Conservation (phyloP, 345 rosid genomes). For the Draba incana region DNA sequence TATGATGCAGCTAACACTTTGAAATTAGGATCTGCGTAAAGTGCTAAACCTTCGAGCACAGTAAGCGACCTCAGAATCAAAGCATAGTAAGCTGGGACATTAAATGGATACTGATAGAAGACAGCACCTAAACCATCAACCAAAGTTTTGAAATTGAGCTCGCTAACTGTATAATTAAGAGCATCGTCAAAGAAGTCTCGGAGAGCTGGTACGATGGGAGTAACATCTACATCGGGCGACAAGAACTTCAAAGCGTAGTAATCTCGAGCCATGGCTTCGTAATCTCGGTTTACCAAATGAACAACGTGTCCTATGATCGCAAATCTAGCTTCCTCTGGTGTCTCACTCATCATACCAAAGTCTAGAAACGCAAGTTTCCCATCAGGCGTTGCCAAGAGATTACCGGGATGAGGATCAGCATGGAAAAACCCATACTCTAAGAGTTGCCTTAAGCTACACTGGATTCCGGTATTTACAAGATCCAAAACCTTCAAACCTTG, state of each 20-base stretch:
- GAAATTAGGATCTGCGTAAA: slow-evolving; percentile 87
- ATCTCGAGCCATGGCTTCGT: slow-evolving; percentile 98
- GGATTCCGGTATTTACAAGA: slow-evolving; percentile 92
- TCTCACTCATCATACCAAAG: slow-evolving; percentile 99
- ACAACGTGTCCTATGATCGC: slow-evolving; percentile 94
- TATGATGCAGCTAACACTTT: slow-evolving; percentile 95
- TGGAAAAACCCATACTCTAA: slow-evolving; percentile 96
- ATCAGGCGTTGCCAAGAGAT: slow-evolving; percentile 95
- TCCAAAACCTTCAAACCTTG: slow-evolving; percentile 97
- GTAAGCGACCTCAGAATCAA: slow-evolving; percentile 95
- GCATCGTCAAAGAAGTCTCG: slow-evolving; percentile 91
- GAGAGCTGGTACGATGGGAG: slow-evolving; percentile 92
- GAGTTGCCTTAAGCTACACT: slow-evolving; percentile 93
- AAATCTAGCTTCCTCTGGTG: slow-evolving; percentile 96
- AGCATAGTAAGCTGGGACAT: slow-evolving; percentile 93
- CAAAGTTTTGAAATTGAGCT: slow-evolving; percentile 85
- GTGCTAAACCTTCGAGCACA: slow-evolving; percentile 95
- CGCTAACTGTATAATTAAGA: slow-evolving; percentile 87
- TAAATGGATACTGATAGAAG: slow-evolving; percentile 86
- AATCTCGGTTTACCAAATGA: slow-evolving; percentile 95
- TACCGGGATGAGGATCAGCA: slow-evolving; percentile 99
- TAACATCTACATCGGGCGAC: slow-evolving; percentile 85
- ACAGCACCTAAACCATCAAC: slow-evolving; percentile 95
- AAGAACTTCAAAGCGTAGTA: slow-evolving; percentile 86
- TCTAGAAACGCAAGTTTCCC: slow-evolving; percentile 98